Conservation (phyloP, 106 monocot species). For the Gastrodia elata region DNA sequence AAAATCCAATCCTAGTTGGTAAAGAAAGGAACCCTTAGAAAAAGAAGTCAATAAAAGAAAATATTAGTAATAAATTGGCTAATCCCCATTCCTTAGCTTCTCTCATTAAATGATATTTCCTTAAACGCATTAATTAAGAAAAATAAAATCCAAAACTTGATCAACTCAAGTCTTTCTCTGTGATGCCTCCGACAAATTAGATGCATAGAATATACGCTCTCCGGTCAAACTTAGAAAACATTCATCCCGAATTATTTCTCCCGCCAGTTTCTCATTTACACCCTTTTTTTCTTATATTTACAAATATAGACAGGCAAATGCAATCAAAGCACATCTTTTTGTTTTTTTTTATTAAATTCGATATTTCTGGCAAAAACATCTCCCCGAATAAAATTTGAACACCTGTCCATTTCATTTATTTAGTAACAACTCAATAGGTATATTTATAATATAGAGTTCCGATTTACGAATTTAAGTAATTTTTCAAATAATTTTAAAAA, state of each 20-base stretch:
- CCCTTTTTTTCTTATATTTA: too few species aligned
- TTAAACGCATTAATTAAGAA: neutral
- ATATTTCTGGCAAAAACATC: too few species aligned
- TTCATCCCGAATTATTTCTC: neutral
- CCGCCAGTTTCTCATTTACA: too few species aligned
- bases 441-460: too few species aligned
- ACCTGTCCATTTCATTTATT: too few species aligned
- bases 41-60: neutral
- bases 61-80: neutral
- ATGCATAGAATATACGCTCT: neutral
- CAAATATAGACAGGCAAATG: too few species aligned
- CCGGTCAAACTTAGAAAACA: neutral
- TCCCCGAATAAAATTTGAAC: too few species aligned
- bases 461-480: too few species aligned
- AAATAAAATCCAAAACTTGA: conserved; percentile 2
- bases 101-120: neutral
- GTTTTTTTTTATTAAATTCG: too few species aligned
- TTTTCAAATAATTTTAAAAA: too few species aligned
- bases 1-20: neutral
- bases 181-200: neutral
- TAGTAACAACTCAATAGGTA: too few species aligned
- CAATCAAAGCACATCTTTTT: too few species aligned
- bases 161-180: neutral
- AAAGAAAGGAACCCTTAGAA: neutral
- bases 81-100: neutral